Evolutionary conservation across 169 alveolate genomes (phyloP).

Genomic region (Fabrea salina): DNA sequence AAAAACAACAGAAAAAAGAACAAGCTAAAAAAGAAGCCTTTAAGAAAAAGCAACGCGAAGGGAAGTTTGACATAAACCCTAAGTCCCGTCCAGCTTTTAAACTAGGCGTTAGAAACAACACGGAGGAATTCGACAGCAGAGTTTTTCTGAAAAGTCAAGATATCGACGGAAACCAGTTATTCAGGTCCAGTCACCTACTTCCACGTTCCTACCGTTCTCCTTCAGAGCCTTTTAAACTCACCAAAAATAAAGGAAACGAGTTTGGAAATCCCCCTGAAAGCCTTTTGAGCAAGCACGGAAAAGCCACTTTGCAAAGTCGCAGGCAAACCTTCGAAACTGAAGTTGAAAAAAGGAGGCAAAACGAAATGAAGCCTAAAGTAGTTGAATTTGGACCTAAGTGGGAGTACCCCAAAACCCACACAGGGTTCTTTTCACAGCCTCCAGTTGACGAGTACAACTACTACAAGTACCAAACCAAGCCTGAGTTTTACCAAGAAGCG

Average conservation of each 20-base stretch:
- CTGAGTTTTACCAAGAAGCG: neutral
- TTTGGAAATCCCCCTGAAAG: neutral
- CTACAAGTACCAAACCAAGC: neutral
- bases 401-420: neutral
- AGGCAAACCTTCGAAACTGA: neutral
- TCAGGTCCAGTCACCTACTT: slow-evolving; percentile 11
- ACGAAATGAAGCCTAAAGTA: slow-evolving; percentile 25
- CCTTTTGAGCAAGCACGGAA: slow-evolving; percentile 7
- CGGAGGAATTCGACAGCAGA: neutral
- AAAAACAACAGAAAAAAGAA: neutral
- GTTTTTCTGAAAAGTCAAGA: neutral
- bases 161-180: slow-evolving; percentile 1
- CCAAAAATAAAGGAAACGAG: neutral
- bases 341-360: slow-evolving; percentile 6
- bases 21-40: slow-evolving; percentile 9
- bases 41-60: slow-evolving; percentile 7
- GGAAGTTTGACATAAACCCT: slow-evolving; percentile 16
- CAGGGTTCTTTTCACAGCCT: neutral
- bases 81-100: neutral
- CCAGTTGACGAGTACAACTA: slow-evolving; percentile 13
- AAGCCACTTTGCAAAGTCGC: neutral
- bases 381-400: slow-evolving; percentile 22
- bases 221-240: slow-evolving; percentile 1
- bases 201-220: slow-evolving; percentile 28
- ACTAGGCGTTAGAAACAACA: neutral